Evolutionary conservation across 441 rosid genomes (phyloP), one percentile per base, ranked within the genome.

Genomic region (Euphorbia corollata): DNA sequence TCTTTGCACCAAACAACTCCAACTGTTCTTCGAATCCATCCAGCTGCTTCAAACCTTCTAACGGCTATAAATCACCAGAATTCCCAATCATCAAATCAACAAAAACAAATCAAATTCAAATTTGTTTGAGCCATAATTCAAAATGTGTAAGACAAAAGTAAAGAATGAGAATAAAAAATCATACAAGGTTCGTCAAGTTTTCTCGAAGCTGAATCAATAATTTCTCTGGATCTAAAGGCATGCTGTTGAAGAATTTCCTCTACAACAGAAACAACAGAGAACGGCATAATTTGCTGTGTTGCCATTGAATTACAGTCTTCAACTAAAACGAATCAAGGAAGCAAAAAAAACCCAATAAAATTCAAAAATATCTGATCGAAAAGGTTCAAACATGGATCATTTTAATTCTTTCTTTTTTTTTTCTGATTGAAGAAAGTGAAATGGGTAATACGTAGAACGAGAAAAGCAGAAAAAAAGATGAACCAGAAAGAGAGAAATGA

Each of bases 221-320:
- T 70, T 30, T 84, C 86, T 57, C 66, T 73, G 54, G 78, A 72
- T 74, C 83, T 79, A 48, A 56, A 74, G 53, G 81, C 81, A 59
- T 89, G 87, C 60, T 90, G 86, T 69, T 82, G 85, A 77, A 94
- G 89, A 67, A 94, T 84, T 59, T 84, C 97, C 75, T 89, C 96
- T 41, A 94, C 88, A 67, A 89, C 72, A 51, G 97, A 89, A 61
- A 81, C 85, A 56, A 85, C 81, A 47, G 87, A 83, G 74, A 85
- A 79, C 48, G 82, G 65, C 56, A 77, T 74, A 47, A 12, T 79
- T 66, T 76, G 87, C 69, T 85, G 90, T 73, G 84, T 68, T 75
- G 82, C 78, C 96, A 85, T 88, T 74, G 1, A 39, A 41, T 62
- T 22, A 9, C 19, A n/a, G n/a, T 18, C 18, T 6, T 30, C 15